phyloP scores from a whole-genome alignment of 2,329 filamentous ascomycete species.

The Penicillium nordicum region DNA sequence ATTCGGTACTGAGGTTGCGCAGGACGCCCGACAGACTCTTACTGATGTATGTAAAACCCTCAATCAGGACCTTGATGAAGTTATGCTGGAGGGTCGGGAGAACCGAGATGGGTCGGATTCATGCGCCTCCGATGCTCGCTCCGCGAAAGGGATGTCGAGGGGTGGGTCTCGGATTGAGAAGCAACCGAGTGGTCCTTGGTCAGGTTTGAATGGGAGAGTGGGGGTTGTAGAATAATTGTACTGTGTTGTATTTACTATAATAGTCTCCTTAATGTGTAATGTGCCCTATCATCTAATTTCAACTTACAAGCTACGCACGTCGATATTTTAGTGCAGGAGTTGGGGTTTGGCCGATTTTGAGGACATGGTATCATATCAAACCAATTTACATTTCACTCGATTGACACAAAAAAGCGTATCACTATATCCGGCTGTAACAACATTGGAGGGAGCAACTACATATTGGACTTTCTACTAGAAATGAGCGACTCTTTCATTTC shows the following conservation, averaged over 20 bases:
- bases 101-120: conserved; percentile 27
- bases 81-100: conserved; percentile 11
- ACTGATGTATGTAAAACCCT: conserved; percentile 33
- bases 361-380: too few species aligned
- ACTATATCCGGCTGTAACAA: too few species aligned
- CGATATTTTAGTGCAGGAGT: not conserved
- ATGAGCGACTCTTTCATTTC: too few species aligned
- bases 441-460: too few species aligned
- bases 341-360: too few species aligned
- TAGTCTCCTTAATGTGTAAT: not conserved
- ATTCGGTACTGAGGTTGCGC: conserved; percentile 31
- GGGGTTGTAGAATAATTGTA: conserved; percentile 20
- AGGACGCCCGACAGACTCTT: conserved; percentile 30
- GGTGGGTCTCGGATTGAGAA: conserved; percentile 22
- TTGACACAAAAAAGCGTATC: too few species aligned
- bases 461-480: too few species aligned
- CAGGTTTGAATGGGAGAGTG: conserved; percentile 35
- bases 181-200: conserved; percentile 36
- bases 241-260: not conserved
- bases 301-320: not conserved
- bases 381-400: too few species aligned
- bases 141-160: conserved; percentile 18
- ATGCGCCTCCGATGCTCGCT: conserved; percentile 32
- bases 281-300: not conserved
- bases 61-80: conserved; percentile 34